Conservation (phyloP, 1,284 basidiomycete species). For the Termitomyces sp. region DNA sequence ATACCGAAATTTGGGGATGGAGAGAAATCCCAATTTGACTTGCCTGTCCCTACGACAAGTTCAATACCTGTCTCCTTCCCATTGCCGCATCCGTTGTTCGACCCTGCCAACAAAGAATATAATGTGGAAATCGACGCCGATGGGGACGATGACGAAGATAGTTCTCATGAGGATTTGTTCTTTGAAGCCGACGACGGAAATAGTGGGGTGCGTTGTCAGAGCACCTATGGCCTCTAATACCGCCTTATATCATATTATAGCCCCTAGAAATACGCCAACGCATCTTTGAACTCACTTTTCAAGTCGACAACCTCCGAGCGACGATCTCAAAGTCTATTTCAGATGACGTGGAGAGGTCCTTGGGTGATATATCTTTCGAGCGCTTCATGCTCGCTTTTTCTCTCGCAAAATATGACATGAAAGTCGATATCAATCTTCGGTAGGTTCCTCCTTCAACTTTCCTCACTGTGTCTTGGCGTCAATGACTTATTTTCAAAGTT, state of each 20-base stretch:
- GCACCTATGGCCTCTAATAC: neutral
- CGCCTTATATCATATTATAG: slow-evolving; percentile 16
- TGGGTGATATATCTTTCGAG: slow-evolving; percentile 82
- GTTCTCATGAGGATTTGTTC: slow-evolving; percentile 38
- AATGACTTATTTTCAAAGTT: slow-evolving; percentile 35
- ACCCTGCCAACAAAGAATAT: slow-evolving; percentile 53
- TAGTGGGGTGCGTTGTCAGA: slow-evolving; percentile 44
- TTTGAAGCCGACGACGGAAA: slow-evolving; percentile 72
- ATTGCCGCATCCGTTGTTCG: slow-evolving; percentile 53
- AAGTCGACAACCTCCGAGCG: slow-evolving; percentile 84
- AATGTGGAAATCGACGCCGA: slow-evolving; percentile 65
- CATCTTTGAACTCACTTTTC: slow-evolving; percentile 85
- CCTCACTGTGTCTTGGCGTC: slow-evolving; percentile 7
- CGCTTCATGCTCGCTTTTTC: slow-evolving; percentile 76
- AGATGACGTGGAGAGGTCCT: slow-evolving; percentile 59
- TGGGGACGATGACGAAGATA: slow-evolving; percentile 33
- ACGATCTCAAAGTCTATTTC: slow-evolving; percentile 70
- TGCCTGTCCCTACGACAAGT: slow-evolving; percentile 22
- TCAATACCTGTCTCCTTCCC: slow-evolving; percentile 40
- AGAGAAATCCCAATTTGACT: slow-evolving; percentile 21
- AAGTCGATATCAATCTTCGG: slow-evolving; percentile 81
- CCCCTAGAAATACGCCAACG: slow-evolving; percentile 68
- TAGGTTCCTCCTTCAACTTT: slow-evolving; percentile 27
- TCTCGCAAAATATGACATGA: slow-evolving; percentile 83
- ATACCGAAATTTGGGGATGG: slow-evolving; percentile 81